Percentiles rank a stretch among this genome's conserved stretches.
phyloP scores from a whole-genome alignment of 108 stramenopile genomes.

The Pseudonitzschia multiseries region DNA sequence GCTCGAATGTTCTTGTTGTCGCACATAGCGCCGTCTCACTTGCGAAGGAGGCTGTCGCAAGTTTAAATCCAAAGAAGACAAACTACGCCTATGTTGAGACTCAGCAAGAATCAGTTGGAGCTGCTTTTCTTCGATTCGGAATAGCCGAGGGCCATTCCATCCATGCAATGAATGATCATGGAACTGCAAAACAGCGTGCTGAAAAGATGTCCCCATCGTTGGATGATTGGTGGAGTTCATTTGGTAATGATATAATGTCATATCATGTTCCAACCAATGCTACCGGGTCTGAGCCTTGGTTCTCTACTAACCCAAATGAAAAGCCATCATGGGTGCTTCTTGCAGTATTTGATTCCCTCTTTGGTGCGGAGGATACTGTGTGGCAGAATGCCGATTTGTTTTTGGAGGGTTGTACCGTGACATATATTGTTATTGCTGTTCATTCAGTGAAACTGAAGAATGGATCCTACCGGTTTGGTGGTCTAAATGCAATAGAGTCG shows the following conservation, averaged over 20 bases:
- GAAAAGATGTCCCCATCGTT: slow-evolving; percentile 19
- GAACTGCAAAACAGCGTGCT: not conserved
- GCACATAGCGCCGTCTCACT: slow-evolving; percentile 23
- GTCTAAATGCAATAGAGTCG: slow-evolving; percentile 30
- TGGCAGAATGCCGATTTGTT: slow-evolving; percentile 15
- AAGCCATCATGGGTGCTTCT: slow-evolving; percentile 34
- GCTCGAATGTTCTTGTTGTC: slow-evolving; percentile 44
- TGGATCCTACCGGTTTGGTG: slow-evolving; percentile 21
- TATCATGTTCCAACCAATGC: not conserved
- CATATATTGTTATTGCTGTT: slow-evolving; percentile 33
- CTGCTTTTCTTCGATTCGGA: slow-evolving; percentile 16
- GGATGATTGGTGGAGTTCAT: slow-evolving; percentile 33
- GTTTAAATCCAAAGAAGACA: not conserved
- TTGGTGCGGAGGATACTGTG: slow-evolving; percentile 3
- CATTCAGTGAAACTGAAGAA: slow-evolving; percentile 13
- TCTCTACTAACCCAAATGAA: slow-evolving; percentile 2
- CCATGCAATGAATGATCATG: slow-evolving; percentile 25
- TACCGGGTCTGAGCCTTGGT: not conserved
- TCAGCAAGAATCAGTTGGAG: slow-evolving; percentile 24
- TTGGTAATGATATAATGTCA: not conserved
- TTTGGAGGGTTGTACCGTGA: slow-evolving; percentile 27
- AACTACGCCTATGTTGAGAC: not conserved
- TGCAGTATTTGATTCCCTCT: slow-evolving; percentile 28
- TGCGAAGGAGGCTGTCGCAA: slow-evolving; percentile 3
- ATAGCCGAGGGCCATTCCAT: slow-evolving; percentile 15